A percentile compares a stretch with the other conserved stretches of the same genome.
Evolutionary conservation across 805 yeast genomes (phyloP).

Genomic region (Candida fluviatilis): DNA sequence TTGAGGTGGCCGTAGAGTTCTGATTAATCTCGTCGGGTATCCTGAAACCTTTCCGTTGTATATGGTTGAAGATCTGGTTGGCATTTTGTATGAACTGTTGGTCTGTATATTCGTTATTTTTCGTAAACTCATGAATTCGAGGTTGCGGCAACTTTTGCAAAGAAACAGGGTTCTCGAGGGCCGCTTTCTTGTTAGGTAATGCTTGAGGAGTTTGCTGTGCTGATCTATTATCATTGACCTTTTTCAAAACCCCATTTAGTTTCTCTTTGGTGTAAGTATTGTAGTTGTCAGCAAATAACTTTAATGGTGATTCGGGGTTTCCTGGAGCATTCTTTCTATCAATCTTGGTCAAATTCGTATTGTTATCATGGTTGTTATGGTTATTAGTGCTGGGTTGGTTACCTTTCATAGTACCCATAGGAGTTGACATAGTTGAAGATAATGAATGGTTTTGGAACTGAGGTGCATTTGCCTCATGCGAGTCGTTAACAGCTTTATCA

Average conservation of each 20-base stretch:
- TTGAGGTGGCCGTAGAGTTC: slow-evolving; percentile 34
- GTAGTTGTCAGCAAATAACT: slow-evolving; percentile 34
- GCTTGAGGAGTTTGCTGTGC: slow-evolving; percentile 10
- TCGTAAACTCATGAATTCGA: slow-evolving; percentile 28
- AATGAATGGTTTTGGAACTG: slow-evolving; percentile 15
- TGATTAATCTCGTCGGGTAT: slow-evolving; percentile 4
- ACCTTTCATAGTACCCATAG: slow-evolving; percentile 20
- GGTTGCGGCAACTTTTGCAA: slow-evolving; percentile 6
- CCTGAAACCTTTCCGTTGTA: slow-evolving; percentile 31
- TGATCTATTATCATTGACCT: slow-evolving; percentile 12
- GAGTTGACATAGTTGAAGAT: slow-evolving; percentile 37
- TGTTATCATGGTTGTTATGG: background rate
- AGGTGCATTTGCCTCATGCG: background rate
- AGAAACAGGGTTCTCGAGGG: background rate
- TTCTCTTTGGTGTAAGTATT: slow-evolving; percentile 38
- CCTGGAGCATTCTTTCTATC: slow-evolving; percentile 9
- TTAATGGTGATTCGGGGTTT: slow-evolving; percentile 38
- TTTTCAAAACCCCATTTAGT: slow-evolving; percentile 22
- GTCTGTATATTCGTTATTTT: slow-evolving; percentile 30
- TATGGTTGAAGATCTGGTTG: slow-evolving; percentile 33
- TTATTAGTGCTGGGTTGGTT: background rate
- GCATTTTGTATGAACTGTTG: slow-evolving; percentile 36
- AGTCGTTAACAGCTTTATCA: background rate
- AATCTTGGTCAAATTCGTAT: slow-evolving; percentile 6
- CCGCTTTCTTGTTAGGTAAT: background rate